These are phyloP conservation scores for Ogataea methanolica DNA, from an alignment of 805 yeast species.

Conservation along the genomic window DNA sequence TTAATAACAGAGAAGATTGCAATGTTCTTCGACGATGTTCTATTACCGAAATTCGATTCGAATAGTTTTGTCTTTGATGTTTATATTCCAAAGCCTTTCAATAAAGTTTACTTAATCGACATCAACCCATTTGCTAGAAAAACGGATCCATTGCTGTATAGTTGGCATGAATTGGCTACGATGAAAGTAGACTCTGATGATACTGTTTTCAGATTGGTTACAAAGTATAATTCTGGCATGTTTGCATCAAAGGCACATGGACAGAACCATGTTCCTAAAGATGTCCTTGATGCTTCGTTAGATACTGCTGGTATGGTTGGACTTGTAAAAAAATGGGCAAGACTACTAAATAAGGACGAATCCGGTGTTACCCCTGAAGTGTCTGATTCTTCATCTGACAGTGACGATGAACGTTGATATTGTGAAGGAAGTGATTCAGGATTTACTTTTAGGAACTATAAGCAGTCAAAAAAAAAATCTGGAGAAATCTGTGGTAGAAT, in stretches of 20 bases:
- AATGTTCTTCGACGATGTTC: conserved; percentile 47
- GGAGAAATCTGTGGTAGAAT: no score
- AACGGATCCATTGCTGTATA: conserved; percentile 72
- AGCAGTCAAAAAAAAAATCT: no score
- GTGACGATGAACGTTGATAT: background rate
- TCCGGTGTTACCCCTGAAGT: conserved; percentile 1
- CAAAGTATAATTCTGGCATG: conserved; percentile 64
- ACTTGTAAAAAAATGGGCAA: conserved; percentile 55
- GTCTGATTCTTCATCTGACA: background rate
- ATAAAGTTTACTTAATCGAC: conserved; percentile 68
- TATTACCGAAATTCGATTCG: conserved; percentile 48
- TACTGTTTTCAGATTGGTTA: conserved; percentile 61
- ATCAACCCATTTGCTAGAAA: conserved; percentile 79
- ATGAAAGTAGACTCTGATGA: conserved; percentile 29
- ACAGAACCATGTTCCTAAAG: conserved; percentile 88
- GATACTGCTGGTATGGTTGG: conserved; percentile 68
- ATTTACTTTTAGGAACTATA: no score
- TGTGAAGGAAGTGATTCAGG: no score
- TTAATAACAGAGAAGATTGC: conserved; percentile 45
- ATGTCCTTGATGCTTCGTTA: conserved; percentile 78
- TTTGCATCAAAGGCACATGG: conserved; percentile 81
- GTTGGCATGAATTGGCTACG: conserved; percentile 74
- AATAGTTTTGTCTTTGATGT: conserved; percentile 68
- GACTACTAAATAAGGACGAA: conserved; percentile 6
- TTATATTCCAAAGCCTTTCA: conserved; percentile 73